Conservation (phyloP, 345 rosid species). For the Eucalyptus urophylla region DNA sequence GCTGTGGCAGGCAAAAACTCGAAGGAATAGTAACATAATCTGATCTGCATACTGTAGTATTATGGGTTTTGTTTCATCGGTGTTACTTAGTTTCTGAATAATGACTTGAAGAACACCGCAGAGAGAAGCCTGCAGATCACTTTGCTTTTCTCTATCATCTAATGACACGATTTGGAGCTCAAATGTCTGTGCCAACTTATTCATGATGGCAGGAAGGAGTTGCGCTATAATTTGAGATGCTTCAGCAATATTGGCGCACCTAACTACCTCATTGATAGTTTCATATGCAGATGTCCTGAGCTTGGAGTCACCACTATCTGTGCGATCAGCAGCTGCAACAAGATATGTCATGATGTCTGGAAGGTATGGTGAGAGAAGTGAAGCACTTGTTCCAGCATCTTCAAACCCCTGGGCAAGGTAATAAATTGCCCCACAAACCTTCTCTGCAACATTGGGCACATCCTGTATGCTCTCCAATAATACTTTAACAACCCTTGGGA, state of each 20-base stretch:
- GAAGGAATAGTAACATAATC: slow-evolving; percentile 76
- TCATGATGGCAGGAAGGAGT: slow-evolving; percentile 73
- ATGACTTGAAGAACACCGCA: slow-evolving; percentile 96
- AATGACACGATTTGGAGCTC: slow-evolving; percentile 59
- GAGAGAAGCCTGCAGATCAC: slow-evolving; percentile 79
- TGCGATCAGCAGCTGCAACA: slow-evolving; percentile 63
- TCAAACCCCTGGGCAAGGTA: slow-evolving; percentile 93
- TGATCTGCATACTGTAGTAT: slow-evolving; percentile 65
- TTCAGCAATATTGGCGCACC: slow-evolving; percentile 64
- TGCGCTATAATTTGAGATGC: slow-evolving; percentile 52
- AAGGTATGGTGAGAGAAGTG: slow-evolving; percentile 61
- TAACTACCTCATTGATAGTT: slow-evolving; percentile 84
- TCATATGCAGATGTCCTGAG: slow-evolving; percentile 80
- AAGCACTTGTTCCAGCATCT: slow-evolving; percentile 51
- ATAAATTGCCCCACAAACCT: slow-evolving; percentile 91
- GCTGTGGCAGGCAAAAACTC: slow-evolving; percentile 79
- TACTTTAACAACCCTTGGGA: slow-evolving; percentile 44
- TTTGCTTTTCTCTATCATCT: slow-evolving; percentile 89
- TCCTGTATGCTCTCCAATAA: slow-evolving; percentile 67
- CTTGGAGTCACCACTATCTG: slow-evolving; percentile 59
- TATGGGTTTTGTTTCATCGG: slow-evolving; percentile 48
- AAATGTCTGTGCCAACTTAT: slow-evolving; percentile 56
- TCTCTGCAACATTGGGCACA: slow-evolving; percentile 82
- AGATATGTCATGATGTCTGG: slow-evolving; percentile 52
- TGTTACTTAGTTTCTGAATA: slow-evolving; percentile 69